Percentiles rank a stretch among this genome's conserved stretches.
phyloP scores from a whole-genome alignment of 2,329 filamentous ascomycete genomes.

The Neopestalotiopsis clavispora region DNA sequence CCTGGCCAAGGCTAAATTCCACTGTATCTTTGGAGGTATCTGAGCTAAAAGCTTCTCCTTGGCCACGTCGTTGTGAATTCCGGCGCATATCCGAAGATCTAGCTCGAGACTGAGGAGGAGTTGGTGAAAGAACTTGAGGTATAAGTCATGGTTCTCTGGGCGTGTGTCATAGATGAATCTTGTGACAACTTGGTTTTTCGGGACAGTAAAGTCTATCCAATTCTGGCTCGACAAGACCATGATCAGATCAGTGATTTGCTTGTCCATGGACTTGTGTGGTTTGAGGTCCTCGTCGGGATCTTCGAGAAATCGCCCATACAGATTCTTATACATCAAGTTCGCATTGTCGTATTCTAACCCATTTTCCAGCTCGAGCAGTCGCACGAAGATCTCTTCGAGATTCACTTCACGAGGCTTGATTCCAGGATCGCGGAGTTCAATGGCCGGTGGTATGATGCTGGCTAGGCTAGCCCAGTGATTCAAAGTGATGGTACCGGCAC shows the following conservation, averaged over 20 bases:
- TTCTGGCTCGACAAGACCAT: constrained; percentile 69
- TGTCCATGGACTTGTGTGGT: constrained; percentile 68
- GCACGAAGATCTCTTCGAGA: constrained; percentile 60
- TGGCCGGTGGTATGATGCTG: constrained; percentile 59
- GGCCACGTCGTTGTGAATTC: constrained; percentile 63
- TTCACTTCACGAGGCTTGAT: constrained; percentile 65
- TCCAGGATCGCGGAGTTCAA: constrained; percentile 63
- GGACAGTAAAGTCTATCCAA: constrained; percentile 76
- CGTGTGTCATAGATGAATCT: constrained; percentile 71
- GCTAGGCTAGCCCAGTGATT: constrained; percentile 70
- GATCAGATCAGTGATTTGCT: constrained; percentile 75
- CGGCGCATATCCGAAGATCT: constrained; percentile 70
- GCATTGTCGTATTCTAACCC: constrained; percentile 54
- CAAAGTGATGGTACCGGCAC: constrained; percentile 73
- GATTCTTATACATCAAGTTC: constrained; percentile 62
- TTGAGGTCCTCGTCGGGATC: constrained; percentile 67
- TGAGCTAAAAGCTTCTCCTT: constrained; percentile 68
- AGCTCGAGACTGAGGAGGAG: constrained; percentile 76
- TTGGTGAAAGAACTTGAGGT: constrained; percentile 76
- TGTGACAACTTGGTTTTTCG: constrained; percentile 74
- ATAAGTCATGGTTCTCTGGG: constrained; percentile 59
- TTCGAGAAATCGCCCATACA: constrained; percentile 72
- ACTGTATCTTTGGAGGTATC: constrained; percentile 73
- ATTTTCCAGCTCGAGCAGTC: constrained; percentile 62
- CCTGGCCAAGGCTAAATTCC: constrained; percentile 75